Evolutionary conservation across 768 basidiomycete genomes (phyloP).

Genomic region (Plicaturopsis crispa): DNA sequence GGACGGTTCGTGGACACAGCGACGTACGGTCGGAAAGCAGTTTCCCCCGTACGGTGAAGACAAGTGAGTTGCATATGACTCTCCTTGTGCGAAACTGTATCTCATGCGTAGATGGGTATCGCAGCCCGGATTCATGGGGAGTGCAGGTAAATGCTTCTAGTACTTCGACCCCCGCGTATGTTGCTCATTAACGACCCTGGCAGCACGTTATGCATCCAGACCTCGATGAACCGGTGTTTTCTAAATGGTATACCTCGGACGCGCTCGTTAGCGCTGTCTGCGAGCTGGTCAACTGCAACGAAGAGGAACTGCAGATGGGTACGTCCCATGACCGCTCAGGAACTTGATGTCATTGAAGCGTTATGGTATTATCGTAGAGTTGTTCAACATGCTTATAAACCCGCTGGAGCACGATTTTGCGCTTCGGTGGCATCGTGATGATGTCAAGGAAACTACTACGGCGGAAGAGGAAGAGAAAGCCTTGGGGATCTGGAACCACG

Average conservation of each 20-base stretch:
- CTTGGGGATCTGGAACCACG: constrained; percentile 54
- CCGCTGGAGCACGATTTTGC: constrained; percentile 59
- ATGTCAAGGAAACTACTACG: constrained; percentile 50
- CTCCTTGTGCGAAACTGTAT: no score
- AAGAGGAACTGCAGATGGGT: constrained; percentile 70
- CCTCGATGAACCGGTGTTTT: constrained; percentile 49
- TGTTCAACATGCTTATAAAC: constrained; percentile 74
- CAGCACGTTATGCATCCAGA: constrained; percentile 79
- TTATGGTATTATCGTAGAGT: constrained; percentile 30
- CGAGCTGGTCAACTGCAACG: constrained; percentile 47
- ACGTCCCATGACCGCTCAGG: constrained; percentile 11
- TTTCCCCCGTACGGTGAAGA: constrained; percentile 63
- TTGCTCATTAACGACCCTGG: no score
- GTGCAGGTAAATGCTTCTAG: no score
- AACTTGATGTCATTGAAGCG: neutral
- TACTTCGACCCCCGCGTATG: no score
- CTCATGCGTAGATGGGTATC: no score
- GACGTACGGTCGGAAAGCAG: constrained; percentile 70
- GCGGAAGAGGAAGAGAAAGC: constrained; percentile 53
- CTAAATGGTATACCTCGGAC: constrained; percentile 59
- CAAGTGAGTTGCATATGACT: no score
- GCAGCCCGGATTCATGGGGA: constrained; percentile 67
- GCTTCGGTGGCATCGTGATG: constrained; percentile 76
- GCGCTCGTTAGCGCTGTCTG: constrained; percentile 34
- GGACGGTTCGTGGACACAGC: constrained; percentile 51